Evolutionary conservation across 2,329 filamentous ascomycete genomes (phyloP), one percentile per base, ranked within the genome.

Genomic region (Zelopaecilomyces penicillatus): DNA sequence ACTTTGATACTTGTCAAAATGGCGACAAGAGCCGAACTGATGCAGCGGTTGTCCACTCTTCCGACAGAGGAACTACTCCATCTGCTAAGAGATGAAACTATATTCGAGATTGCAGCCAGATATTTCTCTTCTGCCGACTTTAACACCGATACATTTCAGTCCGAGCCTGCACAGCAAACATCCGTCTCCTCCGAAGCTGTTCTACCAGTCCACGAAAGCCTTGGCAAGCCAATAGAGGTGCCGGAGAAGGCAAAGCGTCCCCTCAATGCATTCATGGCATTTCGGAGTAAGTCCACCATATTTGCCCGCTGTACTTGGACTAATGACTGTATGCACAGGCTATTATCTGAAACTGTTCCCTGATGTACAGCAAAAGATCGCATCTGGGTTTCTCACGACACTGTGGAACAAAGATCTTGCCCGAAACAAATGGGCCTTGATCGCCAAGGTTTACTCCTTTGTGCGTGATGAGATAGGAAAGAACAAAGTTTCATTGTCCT

Each of bases 361-460:
- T 6, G 60, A 62, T 30, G 57, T 65, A 40, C 67, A 68, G 33
- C 76, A 78, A 61, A 77, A 76, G 61, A 63, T 65, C 35, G 71
- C 73, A 43, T 79, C 75, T 35, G 67, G 66, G 10, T 63, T 70
- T 49, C 57, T 79, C 47, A 69, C 64, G 26, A 55, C 58, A 30
- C 62, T 77, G 48, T 79, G 75, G 75, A 58, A 65, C 40, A 59
- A 63, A 32, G 74, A 78, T 50, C 64, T 63, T 39, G 70, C 69
- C 61, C 68, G 73, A 52, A 64, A 66, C 47, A 68, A 74, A 51
- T 78, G 74, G 73, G 65, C 65, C 39, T 60, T 78, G 47, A 58
- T 78, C 46, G 70, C 73, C 39, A 75, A 75, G 54, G 71, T 74
- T 12, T 79, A 75, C 64, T 78, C 74, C 30, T 65, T 68, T 48